Base-by-base conservation (phyloP, 495 filamentous ascomycete genomes). In the Penicillium steckii region DNA sequence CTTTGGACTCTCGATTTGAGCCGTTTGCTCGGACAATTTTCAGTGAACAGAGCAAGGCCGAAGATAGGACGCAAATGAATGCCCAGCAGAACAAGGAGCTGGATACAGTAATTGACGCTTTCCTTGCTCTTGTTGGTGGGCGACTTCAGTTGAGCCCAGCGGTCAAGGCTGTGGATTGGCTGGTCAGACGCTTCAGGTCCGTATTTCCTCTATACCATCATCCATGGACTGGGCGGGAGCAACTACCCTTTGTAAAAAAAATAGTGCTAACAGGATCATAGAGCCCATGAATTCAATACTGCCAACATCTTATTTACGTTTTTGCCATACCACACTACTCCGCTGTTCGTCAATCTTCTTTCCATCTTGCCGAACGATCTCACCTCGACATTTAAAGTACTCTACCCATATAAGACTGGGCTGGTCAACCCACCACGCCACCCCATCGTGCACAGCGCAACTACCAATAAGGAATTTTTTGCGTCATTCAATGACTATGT, bases 101-200 rank as follows among this genome's bases (percentile, higher is more conserved):
- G 26, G 84, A 96, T 70, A 70, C 72, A 35, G 89, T 81, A 30
- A 65, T 97, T 44, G 85, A 94, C 55, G 79, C 80, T 4, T 97
- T 97, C 61, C 75, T 99, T 40, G 84, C 83, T 22, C 74, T 96
- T 7, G 82, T 89, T 10, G 84, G 87, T 19, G 81, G 82, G n/a
- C 79, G 86, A 41, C 56, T 99, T 30, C 78, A 90, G 23, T 74
- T 99, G 35, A 90, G 83, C 65, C 91, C 93, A 13, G 90, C 89
- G 1, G 79, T 94, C 12, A 96, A 92, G 59, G 89, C 91, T 4
- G 76, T 97, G 26, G 95, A 99, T 73, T 99, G 94, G 94, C 78
- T 97, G 19, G 79, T 99, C 25, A 77, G 94, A 61, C 80, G 91
- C 52, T 99, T 97, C 56, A 81, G 90, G 92, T 97, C 74, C 23